Evolutionary conservation across 306 rosid species (phyloP).

Genomic region (Begonia loranthoides): DNA sequence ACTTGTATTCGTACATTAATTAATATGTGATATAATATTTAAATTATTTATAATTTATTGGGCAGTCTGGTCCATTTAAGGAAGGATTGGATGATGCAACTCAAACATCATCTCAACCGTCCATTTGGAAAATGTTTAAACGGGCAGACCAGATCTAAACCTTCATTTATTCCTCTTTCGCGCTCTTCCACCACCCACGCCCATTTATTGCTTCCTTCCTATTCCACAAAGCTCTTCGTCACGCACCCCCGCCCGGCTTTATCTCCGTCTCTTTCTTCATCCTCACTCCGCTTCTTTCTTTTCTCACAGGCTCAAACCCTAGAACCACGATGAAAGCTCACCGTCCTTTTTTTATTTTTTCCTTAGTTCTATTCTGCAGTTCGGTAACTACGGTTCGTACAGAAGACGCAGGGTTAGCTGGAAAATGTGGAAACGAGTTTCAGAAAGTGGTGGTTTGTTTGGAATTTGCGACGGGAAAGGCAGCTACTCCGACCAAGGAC

Average conservation of each 20-base stretch:
- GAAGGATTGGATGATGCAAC: too few relatives aligned
- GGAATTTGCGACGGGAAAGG: conserved; percentile 42
- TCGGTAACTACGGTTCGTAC: too few relatives aligned
- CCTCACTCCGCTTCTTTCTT: background rate
- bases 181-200: background rate
- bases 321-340: background rate
- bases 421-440: conserved; percentile 26
- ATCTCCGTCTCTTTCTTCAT: background rate
- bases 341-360: background rate
- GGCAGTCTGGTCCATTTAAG: too few relatives aligned
- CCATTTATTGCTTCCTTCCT: background rate
- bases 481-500: conserved; percentile 30
- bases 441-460: conserved; percentile 42
- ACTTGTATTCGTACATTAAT: too few relatives aligned
- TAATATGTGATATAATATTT: too few relatives aligned
- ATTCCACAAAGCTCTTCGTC: background rate
- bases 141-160: too few relatives aligned
- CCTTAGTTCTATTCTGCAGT: background rate
- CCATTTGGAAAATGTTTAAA: too few relatives aligned
- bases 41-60: too few relatives aligned
- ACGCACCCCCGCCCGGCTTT: background rate
- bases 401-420: conserved; percentile 1
- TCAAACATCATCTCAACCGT: too few relatives aligned
- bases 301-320: background rate
- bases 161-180: too few relatives aligned